These are phyloP conservation scores for Verbena officinalis DNA, from an alignment of 257 asterid species.

Conservation along the genomic window DNA sequence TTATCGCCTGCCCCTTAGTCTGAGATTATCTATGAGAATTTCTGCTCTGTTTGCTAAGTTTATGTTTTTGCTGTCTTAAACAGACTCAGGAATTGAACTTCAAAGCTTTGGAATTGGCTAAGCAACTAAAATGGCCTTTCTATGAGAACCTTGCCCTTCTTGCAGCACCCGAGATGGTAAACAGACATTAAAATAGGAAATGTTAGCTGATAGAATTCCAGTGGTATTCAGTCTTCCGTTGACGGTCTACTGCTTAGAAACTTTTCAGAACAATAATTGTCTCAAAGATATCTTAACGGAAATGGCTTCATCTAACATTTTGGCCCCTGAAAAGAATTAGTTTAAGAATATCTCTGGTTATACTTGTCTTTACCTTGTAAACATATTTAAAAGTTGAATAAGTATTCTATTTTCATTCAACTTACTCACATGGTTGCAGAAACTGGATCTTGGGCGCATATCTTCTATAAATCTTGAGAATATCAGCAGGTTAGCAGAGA, in stretches of 20 bases:
- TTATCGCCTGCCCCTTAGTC: conserved; percentile 22
- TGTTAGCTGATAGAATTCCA: conserved; percentile 1
- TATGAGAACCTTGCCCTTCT: conserved; percentile 52
- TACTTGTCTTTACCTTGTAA: not conserved
- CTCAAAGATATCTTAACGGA: not conserved
- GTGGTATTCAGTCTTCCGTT: not conserved
- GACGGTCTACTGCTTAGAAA: not conserved
- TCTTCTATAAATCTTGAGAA: conserved; percentile 60
- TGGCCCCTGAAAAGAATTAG: not conserved
- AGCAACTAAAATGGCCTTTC: conserved; percentile 73
- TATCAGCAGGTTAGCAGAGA: conserved; percentile 58
- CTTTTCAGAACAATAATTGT: not conserved
- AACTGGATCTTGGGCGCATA: conserved; percentile 43
- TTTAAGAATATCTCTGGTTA: not conserved
- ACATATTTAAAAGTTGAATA: conserved; percentile 1
- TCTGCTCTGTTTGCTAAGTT: conserved; percentile 27
- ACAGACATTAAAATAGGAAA: conserved; percentile 16
- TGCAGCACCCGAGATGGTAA: conserved; percentile 62
- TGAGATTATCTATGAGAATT: conserved; percentile 13
- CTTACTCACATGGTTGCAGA: conserved; percentile 49
- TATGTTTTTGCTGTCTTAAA: conserved; percentile 28
- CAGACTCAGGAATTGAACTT: conserved; percentile 69
- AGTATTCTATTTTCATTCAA: conserved; percentile 1
- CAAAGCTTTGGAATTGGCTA: conserved; percentile 79
- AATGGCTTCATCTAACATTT: conserved; percentile 9